Conservation (phyloP, 495 filamentous ascomycete species). For the Xylaria grammica region DNA sequence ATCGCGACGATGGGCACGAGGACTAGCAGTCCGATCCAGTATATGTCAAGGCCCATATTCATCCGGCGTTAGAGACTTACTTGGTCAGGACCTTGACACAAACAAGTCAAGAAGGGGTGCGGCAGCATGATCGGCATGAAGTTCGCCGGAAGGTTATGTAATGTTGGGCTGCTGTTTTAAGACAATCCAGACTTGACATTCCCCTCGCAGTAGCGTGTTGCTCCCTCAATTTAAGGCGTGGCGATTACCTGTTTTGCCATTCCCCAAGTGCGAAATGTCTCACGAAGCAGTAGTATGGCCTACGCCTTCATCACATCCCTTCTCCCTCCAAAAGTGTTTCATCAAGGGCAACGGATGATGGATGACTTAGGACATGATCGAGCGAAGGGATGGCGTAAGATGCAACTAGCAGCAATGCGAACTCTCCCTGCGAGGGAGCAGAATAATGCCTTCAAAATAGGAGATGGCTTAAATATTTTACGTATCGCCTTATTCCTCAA, state of each 20-base stretch:
- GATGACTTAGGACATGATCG: neutral
- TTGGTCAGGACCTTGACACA: neutral
- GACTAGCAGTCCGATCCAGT: constrained; percentile 30
- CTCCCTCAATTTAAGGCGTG: no score
- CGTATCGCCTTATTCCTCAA: no score
- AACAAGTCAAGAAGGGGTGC: neutral
- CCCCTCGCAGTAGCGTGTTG: neutral
- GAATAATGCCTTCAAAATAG: neutral
- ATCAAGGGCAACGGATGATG: neutral
- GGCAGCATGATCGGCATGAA: neutral
- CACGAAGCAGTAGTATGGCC: neutral
- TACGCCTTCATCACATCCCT: neutral
- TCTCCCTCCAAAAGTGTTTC: neutral
- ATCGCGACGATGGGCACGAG: constrained; percentile 29
- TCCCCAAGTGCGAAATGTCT: neutral
- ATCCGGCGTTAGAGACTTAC: neutral
- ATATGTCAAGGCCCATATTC: constrained; percentile 30
- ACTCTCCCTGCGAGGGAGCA: neutral
- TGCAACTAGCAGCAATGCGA: neutral
- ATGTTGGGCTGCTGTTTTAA: neutral
- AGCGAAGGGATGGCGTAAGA: constrained; percentile 5
- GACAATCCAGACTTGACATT: constrained; percentile 2
- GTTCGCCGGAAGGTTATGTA: neutral
- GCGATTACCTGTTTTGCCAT: neutral
- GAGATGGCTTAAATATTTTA: no score